Evolutionary conservation across 257 asterid species (phyloP).

Genomic region (Solanum acaule): DNA sequence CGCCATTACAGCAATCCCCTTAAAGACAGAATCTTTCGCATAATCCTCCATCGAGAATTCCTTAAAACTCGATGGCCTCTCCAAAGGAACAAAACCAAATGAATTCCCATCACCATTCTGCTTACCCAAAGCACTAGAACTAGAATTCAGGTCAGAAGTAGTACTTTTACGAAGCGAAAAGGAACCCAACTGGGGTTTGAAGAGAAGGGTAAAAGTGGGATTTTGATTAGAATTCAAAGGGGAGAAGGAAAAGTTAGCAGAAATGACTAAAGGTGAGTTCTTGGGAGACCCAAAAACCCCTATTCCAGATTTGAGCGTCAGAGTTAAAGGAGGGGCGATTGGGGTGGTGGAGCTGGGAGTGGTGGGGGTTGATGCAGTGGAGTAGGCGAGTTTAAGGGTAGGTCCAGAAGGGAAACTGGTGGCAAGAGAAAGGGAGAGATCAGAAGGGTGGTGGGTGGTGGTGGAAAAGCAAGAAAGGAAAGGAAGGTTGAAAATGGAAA

Average conservation of each 20-base stretch:
- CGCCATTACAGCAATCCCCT: slow-evolving; percentile 50
- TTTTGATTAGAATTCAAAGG: slow-evolving; percentile 38
- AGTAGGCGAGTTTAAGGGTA: slow-evolving; percentile 59
- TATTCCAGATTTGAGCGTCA: slow-evolving; percentile 74
- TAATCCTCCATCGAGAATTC: slow-evolving; percentile 23
- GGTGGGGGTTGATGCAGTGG: slow-evolving; percentile 26
- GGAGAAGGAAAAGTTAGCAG: slow-evolving; percentile 68
- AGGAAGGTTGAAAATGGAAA: slow-evolving; percentile 64
- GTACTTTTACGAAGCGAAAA: slow-evolving; percentile 64
- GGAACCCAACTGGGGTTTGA: slow-evolving; percentile 72
- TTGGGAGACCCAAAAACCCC: slow-evolving; percentile 80
- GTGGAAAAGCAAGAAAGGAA: slow-evolving; percentile 80
- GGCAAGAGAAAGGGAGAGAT: slow-evolving; percentile 71
- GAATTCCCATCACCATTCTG: slow-evolving; percentile 21
- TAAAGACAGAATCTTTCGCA: slow-evolving; percentile 34
- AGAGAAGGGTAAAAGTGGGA: slow-evolving; percentile 62
- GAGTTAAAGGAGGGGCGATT: slow-evolving; percentile 39
- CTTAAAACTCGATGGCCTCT: slow-evolving; percentile 33
- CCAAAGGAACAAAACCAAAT: slow-evolving; percentile 61
- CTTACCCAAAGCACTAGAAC: neutral
- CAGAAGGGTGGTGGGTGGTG: slow-evolving; percentile 73
- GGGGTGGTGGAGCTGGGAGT: slow-evolving; percentile 5
- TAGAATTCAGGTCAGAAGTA: slow-evolving; percentile 11
- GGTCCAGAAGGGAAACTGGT: slow-evolving; percentile 68
- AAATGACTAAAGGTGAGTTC: slow-evolving; percentile 59